A percentile compares a stretch with the other conserved stretches of the same genome.
Evolutionary conservation across 1,139 yeast species (phyloP).

Genomic region (Kodamaea sp.): DNA sequence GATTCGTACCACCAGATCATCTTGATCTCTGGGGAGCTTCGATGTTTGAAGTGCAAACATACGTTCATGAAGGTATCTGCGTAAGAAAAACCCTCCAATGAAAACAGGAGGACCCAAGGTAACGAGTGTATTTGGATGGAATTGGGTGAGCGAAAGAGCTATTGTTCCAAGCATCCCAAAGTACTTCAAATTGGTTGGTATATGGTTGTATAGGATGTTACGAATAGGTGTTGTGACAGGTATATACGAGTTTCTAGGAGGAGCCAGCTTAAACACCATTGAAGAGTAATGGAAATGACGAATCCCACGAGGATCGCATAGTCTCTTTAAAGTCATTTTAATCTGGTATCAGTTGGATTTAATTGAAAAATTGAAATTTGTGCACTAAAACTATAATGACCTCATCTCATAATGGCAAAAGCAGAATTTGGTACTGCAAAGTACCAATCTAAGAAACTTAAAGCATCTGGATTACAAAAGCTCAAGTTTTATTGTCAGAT

Average conservation of each 20-base stretch:
- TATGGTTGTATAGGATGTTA: constrained; percentile 25
- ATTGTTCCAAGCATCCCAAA: constrained; percentile 25
- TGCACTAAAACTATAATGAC: no score
- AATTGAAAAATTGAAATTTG: constrained; percentile 2
- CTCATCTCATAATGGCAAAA: constrained; percentile 18
- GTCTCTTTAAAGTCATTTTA: constrained; percentile 1
- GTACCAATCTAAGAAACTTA: constrained; percentile 70
- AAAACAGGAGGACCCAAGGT: constrained; percentile 39
- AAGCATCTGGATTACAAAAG: constrained; percentile 81
- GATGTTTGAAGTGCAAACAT: constrained; percentile 16
- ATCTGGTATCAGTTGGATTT: no score
- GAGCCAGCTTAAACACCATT: constrained; percentile 12
- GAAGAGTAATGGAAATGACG: constrained; percentile 9
- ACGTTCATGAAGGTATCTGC: constrained; percentile 15
- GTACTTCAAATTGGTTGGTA: constrained; percentile 30
- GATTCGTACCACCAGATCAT: constrained; percentile 19
- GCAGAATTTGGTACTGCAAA: constrained; percentile 86
- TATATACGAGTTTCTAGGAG: constrained; percentile 33
- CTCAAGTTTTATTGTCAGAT: constrained; percentile 87
- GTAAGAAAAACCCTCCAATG: constrained; percentile 25
- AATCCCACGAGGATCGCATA: neutral
- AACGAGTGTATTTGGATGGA: constrained; percentile 34
- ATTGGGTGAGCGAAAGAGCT: constrained; percentile 31
- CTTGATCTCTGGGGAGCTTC: constrained; percentile 1
- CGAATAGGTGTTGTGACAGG: constrained; percentile 24